Base-by-base conservation (phyloP, 257 asterid species). In the Jasminum sambac region DNA sequence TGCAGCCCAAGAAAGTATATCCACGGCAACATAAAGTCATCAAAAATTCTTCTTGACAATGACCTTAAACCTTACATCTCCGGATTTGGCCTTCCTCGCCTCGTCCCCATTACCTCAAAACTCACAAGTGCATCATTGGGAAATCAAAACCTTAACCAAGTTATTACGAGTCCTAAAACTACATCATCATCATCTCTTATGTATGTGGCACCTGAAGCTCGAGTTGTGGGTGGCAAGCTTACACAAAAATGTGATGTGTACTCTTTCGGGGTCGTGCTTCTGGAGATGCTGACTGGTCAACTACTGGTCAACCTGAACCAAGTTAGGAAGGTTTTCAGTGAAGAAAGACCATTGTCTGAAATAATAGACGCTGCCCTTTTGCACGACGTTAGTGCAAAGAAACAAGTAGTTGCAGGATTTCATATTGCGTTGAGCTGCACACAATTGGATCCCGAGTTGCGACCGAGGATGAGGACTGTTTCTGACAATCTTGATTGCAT, bases 391-490 rank as follows among this genome's bases (percentile, higher is more conserved):
- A 87, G 78, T 44, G 97, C 96, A 0, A 95, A 95, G 82, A 89
- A 84, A 67, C 98, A 95, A 80, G 98, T 95, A 0, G 84, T 95
- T 12, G 96, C 98, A 0, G 71, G 86, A 23, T 91, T 95, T 80
- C 96, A 95, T 40, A 74, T 88, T 8, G 96, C 98, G 0, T 71
- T 95, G 12, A 91, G 78, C 34, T 95, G 98, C 74, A 87, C 96
- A 46, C 97, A 91, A 34, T 57, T 72, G n/a, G 99, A 95, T 43
- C 96, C 94, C 2, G 97, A 95, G 81, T 63, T 89, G 63, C 85
- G 98, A 67, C 96, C 96, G 12, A 84, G 91, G 89, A 94, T 94
- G 98, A 86, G 90, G 67, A 71, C 83, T 37, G 95, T 94, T 78
- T 84, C 78, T 5, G 96, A 94, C 26, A 91, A 79, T 71, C 91